A percentile compares a stretch with the other conserved stretches of the same genome.
phyloP scores from a whole-genome alignment of 148 eudicot species.

The Amaranthus hypochondriacus region DNA sequence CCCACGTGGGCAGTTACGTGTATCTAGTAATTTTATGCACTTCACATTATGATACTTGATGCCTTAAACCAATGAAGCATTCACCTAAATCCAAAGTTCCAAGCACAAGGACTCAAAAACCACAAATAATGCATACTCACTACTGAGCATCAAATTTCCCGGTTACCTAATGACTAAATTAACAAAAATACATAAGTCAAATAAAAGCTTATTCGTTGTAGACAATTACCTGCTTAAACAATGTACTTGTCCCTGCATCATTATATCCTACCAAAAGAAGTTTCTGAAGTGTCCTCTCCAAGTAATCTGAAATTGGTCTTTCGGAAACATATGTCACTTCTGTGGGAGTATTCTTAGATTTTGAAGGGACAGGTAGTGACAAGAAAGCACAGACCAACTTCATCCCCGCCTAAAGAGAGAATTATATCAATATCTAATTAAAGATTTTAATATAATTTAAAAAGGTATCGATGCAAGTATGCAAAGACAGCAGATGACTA shows the following conservation, averaged over 20 bases:
- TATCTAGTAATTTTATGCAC: background rate
- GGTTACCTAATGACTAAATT: background rate
- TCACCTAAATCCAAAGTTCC: background rate
- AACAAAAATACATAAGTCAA: background rate
- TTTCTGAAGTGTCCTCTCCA: constrained; percentile 66
- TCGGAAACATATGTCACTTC: constrained; percentile 48
- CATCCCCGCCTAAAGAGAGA: constrained; percentile 69
- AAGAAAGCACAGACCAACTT: constrained; percentile 87
- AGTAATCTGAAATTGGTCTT: constrained; percentile 54
- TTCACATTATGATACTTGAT: background rate
- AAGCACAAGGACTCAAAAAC: background rate
- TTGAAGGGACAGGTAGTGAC: constrained; percentile 90
- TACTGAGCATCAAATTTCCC: background rate
- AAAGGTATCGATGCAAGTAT: constrained; percentile 12
- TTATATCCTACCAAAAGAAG: constrained; percentile 73
- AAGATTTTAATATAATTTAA: background rate
- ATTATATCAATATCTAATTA: background rate
- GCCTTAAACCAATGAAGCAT: background rate
- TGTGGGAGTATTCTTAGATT: constrained; percentile 41
- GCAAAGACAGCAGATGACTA: background rate
- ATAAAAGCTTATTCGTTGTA: constrained; percentile 3
- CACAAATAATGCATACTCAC: background rate
- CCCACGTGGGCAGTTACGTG: background rate
- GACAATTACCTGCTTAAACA: constrained; percentile 80
- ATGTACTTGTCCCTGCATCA: constrained; percentile 94